A percentile compares a stretch with the other conserved stretches of the same genome.
These are phyloP conservation scores for Alternaria consortialis DNA, from an alignment of 2,329 filamentous ascomycete genomes.

Conservation along the genomic window DNA sequence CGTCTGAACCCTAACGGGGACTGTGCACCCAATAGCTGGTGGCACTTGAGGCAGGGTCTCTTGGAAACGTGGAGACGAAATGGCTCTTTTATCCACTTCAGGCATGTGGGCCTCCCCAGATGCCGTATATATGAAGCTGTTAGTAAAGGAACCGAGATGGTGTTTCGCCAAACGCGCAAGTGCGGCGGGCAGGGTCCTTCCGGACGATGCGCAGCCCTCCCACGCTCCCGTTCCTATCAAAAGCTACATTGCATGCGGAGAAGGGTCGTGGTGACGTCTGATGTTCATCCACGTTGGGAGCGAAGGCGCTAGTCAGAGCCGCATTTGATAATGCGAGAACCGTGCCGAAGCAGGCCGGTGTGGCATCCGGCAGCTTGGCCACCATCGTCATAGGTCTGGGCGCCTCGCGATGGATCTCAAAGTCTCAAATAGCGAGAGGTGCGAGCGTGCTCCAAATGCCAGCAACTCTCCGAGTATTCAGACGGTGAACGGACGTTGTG, in stretches of 20 bases:
- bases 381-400: slow-evolving; percentile 10
- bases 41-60: slow-evolving; percentile 10
- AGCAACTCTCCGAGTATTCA: background rate
- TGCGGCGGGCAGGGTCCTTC: slow-evolving; percentile 2
- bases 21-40: slow-evolving; percentile 19
- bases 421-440: background rate
- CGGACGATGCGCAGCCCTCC: background rate
- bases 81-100: slow-evolving; percentile 25
- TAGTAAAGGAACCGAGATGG: slow-evolving; percentile 4
- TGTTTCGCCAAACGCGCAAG: slow-evolving; percentile 5
- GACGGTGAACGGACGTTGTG: background rate
- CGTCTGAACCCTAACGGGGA: slow-evolving; percentile 7
- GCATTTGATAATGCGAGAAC: slow-evolving; percentile 24
- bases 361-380: slow-evolving; percentile 6
- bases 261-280: slow-evolving; percentile 23
- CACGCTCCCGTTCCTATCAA: slow-evolving; percentile 3
- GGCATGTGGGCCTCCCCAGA: slow-evolving; percentile 25
- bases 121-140: slow-evolving; percentile 16
- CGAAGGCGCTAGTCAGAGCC: slow-evolving; percentile 32
- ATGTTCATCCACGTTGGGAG: slow-evolving; percentile 27
- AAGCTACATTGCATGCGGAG: slow-evolving; percentile 8
- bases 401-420: background rate
- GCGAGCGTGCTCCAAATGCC: background rate
- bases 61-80: slow-evolving; percentile 24
- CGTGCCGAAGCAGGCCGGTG: slow-evolving; percentile 15